Percentiles rank a stretch among this genome's conserved stretches.
Conservation (phyloP, 1,284 basidiomycete species). For the Austroboletus sp. region DNA sequence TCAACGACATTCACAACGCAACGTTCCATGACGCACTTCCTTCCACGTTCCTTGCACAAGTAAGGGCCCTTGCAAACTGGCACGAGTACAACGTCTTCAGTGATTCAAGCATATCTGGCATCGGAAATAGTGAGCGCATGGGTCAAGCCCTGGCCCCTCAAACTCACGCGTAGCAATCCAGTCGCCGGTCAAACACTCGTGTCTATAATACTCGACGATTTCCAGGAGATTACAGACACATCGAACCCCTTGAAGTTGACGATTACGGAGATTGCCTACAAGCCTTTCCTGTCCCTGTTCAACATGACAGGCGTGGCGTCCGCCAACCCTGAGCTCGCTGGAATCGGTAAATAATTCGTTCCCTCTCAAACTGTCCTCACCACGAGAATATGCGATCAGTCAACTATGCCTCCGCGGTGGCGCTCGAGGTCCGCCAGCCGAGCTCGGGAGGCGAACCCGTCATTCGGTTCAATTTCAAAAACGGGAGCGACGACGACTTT, state of each 20-base stretch:
- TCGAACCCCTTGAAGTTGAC: constrained; percentile 60
- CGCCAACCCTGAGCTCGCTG: constrained; percentile 49
- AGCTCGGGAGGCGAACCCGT: constrained; percentile 42
- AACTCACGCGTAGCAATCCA: constrained; percentile 21
- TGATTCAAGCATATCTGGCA: constrained; percentile 46
- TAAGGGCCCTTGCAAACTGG: constrained; percentile 62
- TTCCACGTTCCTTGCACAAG: constrained; percentile 51
- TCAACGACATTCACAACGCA: constrained; percentile 64
- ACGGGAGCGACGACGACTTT: constrained; percentile 57
- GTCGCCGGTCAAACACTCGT: constrained; percentile 67
- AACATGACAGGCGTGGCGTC: constrained; percentile 61
- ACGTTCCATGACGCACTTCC: constrained; percentile 51
- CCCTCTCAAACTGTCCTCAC: neutral
- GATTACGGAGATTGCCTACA: constrained; percentile 67
- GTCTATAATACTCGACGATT: constrained; percentile 54
- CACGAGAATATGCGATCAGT: constrained; percentile 36
- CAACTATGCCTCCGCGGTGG: constrained; percentile 65
- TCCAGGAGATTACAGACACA: constrained; percentile 54
- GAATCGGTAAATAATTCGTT: constrained; percentile 47
- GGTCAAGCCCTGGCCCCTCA: neutral
- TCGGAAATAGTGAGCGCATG: constrained; percentile 60
- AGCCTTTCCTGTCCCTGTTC: constrained; percentile 78
- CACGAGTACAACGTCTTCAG: constrained; percentile 72
- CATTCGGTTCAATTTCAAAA: constrained; percentile 73
- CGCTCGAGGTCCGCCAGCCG: constrained; percentile 62